These are phyloP conservation scores for Candida nanaspora DNA, from an alignment of 805 yeast genomes.

Conservation along the genomic window DNA sequence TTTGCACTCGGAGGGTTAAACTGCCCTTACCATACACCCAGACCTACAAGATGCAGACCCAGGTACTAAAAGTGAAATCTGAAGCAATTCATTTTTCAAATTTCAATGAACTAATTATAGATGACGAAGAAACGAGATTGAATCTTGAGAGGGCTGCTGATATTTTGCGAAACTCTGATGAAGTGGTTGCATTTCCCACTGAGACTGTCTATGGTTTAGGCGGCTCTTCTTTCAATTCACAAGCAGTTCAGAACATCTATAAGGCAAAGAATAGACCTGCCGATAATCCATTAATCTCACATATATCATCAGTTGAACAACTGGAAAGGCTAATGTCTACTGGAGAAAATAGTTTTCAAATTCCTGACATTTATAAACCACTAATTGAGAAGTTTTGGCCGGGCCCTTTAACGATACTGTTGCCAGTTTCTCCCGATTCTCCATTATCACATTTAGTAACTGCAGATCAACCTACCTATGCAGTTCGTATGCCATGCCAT, in stretches of 20 bases:
- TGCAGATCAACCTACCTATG: slow-evolving; percentile 83
- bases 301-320: slow-evolving; percentile 73
- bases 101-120: slow-evolving; percentile 30
- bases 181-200: slow-evolving; percentile 89
- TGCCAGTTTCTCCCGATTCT: slow-evolving; percentile 47
- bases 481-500: slow-evolving; percentile 82
- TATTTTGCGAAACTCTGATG: slow-evolving; percentile 38
- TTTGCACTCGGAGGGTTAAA: neutral
- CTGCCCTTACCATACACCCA: neutral
- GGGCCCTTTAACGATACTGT: slow-evolving; percentile 83
- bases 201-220: slow-evolving; percentile 97
- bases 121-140: slow-evolving; percentile 43
- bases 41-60: slow-evolving; percentile 20
- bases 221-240: slow-evolving; percentile 72
- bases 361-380: slow-evolving; percentile 64
- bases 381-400: slow-evolving; percentile 83
- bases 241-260: slow-evolving; percentile 70
- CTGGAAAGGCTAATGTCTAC: slow-evolving; percentile 51
- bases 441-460: slow-evolving; percentile 73
- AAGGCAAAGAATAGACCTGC: slow-evolving; percentile 89
- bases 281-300: slow-evolving; percentile 91
- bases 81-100: slow-evolving; percentile 42
- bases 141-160: slow-evolving; percentile 54
- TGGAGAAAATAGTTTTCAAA: slow-evolving; percentile 24
- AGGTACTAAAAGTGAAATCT: slow-evolving; percentile 49